Percentiles rank a stretch among this genome's conserved stretches.
Evolutionary conservation across 345 rosid genomes (phyloP).

Genomic region (Dipteronia dyeriana): DNA sequence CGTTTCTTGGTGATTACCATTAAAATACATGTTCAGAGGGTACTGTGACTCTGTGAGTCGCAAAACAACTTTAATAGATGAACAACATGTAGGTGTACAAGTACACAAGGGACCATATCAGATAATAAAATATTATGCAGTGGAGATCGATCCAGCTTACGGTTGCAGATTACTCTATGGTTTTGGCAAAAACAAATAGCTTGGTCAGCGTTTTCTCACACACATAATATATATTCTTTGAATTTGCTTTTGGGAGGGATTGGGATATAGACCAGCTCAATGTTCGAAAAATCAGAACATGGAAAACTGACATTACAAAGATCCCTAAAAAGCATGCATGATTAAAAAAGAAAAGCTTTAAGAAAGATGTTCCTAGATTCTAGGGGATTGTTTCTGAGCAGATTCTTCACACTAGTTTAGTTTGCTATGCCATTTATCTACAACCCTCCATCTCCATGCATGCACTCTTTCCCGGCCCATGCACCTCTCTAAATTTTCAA

Average conservation of each 20-base stretch:
- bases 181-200: background rate
- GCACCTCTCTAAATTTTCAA: background rate
- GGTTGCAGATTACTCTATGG: too few relatives aligned
- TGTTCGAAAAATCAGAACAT: slow-evolving; percentile 19
- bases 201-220: background rate
- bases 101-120: slow-evolving; percentile 1
- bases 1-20: background rate
- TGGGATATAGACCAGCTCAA: background rate
- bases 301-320: slow-evolving; percentile 18
- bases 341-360: slow-evolving; percentile 13
- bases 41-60: background rate
- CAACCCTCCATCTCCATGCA: slow-evolving; percentile 12
- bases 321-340: slow-evolving; percentile 7
- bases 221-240: too few relatives aligned
- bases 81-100: background rate
- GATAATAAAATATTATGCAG: slow-evolving; percentile 4
- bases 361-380: slow-evolving; percentile 24
- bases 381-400: slow-evolving; percentile 16
- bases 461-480: slow-evolving; percentile 5
- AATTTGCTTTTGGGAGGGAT: too few relatives aligned
- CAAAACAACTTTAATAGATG: background rate
- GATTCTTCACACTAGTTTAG: slow-evolving; percentile 9
- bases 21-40: background rate
- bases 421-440: background rate
- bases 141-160: background rate